phyloP scores from a whole-genome alignment of 768 basidiomycete species.

The Phylloporus sp. region DNA sequence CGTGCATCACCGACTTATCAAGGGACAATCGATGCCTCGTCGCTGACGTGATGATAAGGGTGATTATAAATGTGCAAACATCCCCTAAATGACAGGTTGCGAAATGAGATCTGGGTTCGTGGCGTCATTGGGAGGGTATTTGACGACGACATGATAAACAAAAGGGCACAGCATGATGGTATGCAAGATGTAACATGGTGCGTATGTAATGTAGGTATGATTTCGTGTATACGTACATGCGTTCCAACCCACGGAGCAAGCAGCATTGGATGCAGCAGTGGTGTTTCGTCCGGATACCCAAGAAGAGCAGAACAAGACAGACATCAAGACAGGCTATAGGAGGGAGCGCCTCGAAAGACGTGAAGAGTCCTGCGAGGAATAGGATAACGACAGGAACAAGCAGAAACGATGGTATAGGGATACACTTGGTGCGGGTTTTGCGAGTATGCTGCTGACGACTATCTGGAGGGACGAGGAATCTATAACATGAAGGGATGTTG shows the following conservation, averaged over 20 bases:
- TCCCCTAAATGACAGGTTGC: not conserved
- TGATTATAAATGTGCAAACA: too few relatives aligned
- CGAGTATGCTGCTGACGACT: slow-evolving; percentile 8
- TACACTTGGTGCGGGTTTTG: slow-evolving; percentile 15
- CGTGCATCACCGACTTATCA: slow-evolving; percentile 13
- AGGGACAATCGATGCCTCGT: not conserved
- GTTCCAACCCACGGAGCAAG: slow-evolving; percentile 27
- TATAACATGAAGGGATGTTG: slow-evolving; percentile 34
- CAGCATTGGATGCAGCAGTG: slow-evolving; percentile 19
- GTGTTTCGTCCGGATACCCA: slow-evolving; percentile 25
- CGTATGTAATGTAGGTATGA: slow-evolving; percentile 27
- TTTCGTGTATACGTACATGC: slow-evolving; percentile 30
- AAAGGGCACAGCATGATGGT: slow-evolving; percentile 8
- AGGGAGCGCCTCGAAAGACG: slow-evolving; percentile 1
- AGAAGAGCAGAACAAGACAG: slow-evolving; percentile 31
- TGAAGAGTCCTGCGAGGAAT: slow-evolving; percentile 5
- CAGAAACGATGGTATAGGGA: not conserved
- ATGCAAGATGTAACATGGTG: slow-evolving; percentile 20
- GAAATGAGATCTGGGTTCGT: slow-evolving; percentile 8
- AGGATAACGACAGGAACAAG: slow-evolving; percentile 4
- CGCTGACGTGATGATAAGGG: slow-evolving; percentile 12
- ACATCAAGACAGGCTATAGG: slow-evolving; percentile 22
- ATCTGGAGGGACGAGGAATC: slow-evolving; percentile 10
- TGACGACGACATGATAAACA: too few relatives aligned
- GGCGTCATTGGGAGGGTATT: too few relatives aligned